Conservation (phyloP, 2,329 filamentous ascomycete genomes). For the Fulvia fulva region DNA sequence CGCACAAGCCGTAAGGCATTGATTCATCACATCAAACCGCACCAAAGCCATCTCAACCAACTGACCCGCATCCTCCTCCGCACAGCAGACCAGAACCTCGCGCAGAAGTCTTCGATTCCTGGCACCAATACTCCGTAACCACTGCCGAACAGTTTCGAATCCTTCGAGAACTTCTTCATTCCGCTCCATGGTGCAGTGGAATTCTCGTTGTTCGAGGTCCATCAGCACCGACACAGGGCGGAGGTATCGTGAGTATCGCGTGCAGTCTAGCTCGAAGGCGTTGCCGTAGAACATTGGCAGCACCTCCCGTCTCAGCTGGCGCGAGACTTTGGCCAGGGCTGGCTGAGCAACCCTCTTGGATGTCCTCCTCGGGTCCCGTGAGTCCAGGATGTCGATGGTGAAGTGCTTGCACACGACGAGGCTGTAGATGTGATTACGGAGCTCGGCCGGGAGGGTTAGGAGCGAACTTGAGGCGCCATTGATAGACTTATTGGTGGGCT, state of each 20-base stretch:
- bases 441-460: conserved; percentile 65
- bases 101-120: neutral
- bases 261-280: neutral
- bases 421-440: conserved; percentile 95
- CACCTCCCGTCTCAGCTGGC: neutral
- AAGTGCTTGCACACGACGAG: neutral
- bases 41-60: neutral
- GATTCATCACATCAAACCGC: neutral
- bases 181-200: neutral
- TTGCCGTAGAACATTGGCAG: conserved; percentile 3
- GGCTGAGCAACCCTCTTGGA: neutral
- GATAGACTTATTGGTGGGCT: neutral
- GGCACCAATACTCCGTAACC: neutral
- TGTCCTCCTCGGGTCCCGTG: neutral
- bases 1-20: neutral
- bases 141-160: neutral
- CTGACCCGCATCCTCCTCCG: neutral
- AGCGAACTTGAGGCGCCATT: neutral
- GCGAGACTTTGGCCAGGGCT: neutral
- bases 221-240: neutral
- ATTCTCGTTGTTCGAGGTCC: neutral
- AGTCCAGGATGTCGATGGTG: conserved; percentile 3
- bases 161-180: neutral
- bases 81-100: conserved; percentile 1
- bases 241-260: neutral